phyloP scores from a whole-genome alignment of 441 rosid genomes.

The Gossypium gossypioides region DNA sequence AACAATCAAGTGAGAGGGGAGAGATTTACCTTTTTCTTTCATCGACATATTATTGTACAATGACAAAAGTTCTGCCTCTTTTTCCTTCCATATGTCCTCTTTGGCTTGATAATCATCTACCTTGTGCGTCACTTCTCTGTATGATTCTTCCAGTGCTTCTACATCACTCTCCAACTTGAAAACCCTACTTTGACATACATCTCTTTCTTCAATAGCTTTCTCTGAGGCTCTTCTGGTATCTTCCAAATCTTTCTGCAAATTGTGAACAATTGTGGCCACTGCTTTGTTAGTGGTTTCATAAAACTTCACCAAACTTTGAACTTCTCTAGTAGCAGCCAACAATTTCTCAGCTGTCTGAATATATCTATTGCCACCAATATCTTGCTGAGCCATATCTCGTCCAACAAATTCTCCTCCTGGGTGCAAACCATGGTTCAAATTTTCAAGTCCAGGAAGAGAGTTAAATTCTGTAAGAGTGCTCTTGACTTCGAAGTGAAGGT shows the following conservation, averaged over 20 bases:
- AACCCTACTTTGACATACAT: constrained; percentile 38
- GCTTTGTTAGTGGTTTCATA: constrained; percentile 49
- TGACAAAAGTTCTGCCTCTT: constrained; percentile 12
- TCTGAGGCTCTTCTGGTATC: constrained; percentile 29
- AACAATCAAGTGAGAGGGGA: background rate
- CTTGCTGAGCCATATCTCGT: constrained; percentile 28
- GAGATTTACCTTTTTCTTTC: constrained; percentile 11
- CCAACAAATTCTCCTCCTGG: constrained; percentile 29
- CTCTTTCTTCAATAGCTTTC: constrained; percentile 47
- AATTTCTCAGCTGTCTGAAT: constrained; percentile 35
- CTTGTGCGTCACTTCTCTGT: constrained; percentile 40
- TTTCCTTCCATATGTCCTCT: constrained; percentile 15
- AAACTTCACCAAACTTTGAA: constrained; percentile 26
- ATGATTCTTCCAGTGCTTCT: constrained; percentile 39
- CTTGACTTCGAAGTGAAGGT: constrained; percentile 46
- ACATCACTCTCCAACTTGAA: constrained; percentile 47
- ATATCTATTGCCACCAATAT: constrained; percentile 26
- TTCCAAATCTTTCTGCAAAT: constrained; percentile 51
- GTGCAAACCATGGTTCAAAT: constrained; percentile 19
- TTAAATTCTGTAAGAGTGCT: constrained; percentile 36
- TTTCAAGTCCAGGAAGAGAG: constrained; percentile 40
- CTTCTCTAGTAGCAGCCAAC: constrained; percentile 38
- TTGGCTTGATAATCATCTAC: constrained; percentile 35
- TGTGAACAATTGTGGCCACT: constrained; percentile 42
- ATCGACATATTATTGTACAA: constrained; percentile 3